Evolutionary conservation across 805 yeast species (phyloP), one percentile per base, ranked within the genome.

Genomic region (Huiozyma naganishii): DNA sequence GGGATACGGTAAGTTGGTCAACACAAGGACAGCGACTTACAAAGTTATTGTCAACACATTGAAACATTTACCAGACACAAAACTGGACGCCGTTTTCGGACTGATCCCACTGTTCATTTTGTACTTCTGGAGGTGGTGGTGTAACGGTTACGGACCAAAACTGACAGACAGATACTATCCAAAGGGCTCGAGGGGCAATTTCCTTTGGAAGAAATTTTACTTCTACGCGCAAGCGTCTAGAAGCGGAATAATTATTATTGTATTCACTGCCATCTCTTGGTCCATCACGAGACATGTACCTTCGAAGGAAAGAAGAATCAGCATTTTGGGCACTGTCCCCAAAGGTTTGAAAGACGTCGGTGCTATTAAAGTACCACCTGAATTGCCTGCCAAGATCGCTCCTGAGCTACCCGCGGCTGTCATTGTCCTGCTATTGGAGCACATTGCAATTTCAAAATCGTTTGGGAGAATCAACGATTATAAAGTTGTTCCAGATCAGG

Each of bases 391-490:
- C 7, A 75, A 73, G 32, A 64, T 89, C 61, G 92, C 84, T 10
- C 65, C 80, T 4, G 90, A 88, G 55, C 66, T 89, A 41, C 97
- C 97, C 7, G 90, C 89, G 39, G 82, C 95, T 11, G 74, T 80
- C 17, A 82, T 89, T 53, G 79, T 89, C 47, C 71, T 89, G 54
- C 73, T 89, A 50, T 71, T 89, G 52, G 97, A 89, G 64, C 97
- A 89, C 62, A 89, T 89, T 59, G 88, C 97, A 42, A 89, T 89
- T 53, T 72, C 97, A 42, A 89, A 88, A 64, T 86, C 96, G 1
- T 89, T 89, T 58, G 97, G 96, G 44, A 76, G 97, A 65, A 69
- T 88, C 52, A 88, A 89, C 59, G 95, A 86, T 61, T 89, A 89
- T 66, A 86, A 85, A 55, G 81, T 89, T 54, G 76, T 80, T 47